Base-by-base conservation (phyloP, 2,329 filamentous ascomycete genomes). In the Colletotrichum sojae region DNA sequence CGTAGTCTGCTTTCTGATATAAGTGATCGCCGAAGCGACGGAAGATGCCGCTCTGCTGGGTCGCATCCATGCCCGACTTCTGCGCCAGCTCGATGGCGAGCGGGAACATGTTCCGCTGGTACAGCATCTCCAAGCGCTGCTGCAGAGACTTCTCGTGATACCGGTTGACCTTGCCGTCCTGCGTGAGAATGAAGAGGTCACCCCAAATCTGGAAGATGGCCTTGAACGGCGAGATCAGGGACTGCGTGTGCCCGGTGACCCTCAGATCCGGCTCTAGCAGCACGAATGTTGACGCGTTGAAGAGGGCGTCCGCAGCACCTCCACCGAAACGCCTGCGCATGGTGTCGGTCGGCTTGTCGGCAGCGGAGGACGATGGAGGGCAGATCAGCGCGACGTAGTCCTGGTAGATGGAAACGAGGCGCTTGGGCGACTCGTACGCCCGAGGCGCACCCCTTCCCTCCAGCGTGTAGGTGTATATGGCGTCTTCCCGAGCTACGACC, bases 1-100 rank as follows among this genome's bases (percentile, higher is more conserved):
- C 96, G 76, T 95, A 99, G 76, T 98, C 95, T 5, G 93, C 94
- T 76, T 97, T 97, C 73, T 97, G 94, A 76, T 99, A 98, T 4
- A 98, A 82, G 75, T 95, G 93, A 78, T 99, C 96, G 13, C 95
- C 96, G 79, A 97, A 98, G 77, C 92, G 95, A 67, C 95, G 91
- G 76, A 95, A 97, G 67, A 99, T 99, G 67, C 93, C 85, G 75
- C 97, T 98, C 75, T 97, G 94, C 78, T 98, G 94, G 54, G 91
- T 84, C 3, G 84, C 81, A 78, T 95, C 93, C 75, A 98, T 87
- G 1, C 94, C 93, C 10, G 92, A 91, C 79, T 97, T 97, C 75
- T 97, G 94, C 0, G 96, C 96, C 65, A 99, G 85, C 75, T 95
- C 97, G 73, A 98, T 96, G 1, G 96, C 96, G 56, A 97, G 83